phyloP scores from a whole-genome alignment of 768 basidiomycete species.

The Pleurotus salmoneostramineus region DNA sequence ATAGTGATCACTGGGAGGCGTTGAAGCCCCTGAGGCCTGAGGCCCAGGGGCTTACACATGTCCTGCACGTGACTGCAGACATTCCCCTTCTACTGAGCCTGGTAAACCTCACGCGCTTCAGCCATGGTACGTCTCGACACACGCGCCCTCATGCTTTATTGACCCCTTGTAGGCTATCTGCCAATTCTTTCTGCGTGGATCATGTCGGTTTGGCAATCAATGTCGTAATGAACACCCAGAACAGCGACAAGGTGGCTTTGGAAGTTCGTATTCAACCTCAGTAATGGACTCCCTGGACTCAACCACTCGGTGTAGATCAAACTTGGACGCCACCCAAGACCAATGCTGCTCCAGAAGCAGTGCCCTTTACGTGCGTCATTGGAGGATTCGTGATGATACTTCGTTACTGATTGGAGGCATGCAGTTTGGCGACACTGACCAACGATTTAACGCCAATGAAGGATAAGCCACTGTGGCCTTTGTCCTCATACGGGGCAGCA shows the following conservation, averaged over 20 bases:
- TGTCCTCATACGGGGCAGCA: slow-evolving; percentile 74
- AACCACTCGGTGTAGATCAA: slow-evolving; percentile 24
- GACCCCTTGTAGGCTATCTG: neutral
- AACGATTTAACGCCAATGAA: slow-evolving; percentile 53
- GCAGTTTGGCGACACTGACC: slow-evolving; percentile 58
- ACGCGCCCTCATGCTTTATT: neutral
- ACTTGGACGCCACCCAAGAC: slow-evolving; percentile 30
- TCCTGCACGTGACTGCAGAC: too few relatives aligned
- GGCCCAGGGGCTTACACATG: too few relatives aligned
- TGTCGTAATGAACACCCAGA: slow-evolving; percentile 3
- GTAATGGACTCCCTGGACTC: neutral
- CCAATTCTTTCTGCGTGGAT: slow-evolving; percentile 9
- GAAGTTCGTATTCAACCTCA: neutral
- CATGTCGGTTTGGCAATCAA: slow-evolving; percentile 3
- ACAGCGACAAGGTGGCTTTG: neutral
- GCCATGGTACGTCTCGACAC: neutral
- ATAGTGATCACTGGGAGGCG: too few relatives aligned
- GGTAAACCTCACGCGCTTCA: neutral
- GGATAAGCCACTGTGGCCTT: slow-evolving; percentile 77
- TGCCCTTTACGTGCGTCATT: slow-evolving; percentile 34
- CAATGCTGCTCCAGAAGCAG: slow-evolving; percentile 12
- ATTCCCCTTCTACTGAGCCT: too few relatives aligned
- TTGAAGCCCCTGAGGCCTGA: too few relatives aligned
- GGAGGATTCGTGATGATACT: neutral
- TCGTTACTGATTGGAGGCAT: neutral